Evolutionary conservation across 768 basidiomycete genomes (phyloP).

Genomic region (Phanerochaete sordida): DNA sequence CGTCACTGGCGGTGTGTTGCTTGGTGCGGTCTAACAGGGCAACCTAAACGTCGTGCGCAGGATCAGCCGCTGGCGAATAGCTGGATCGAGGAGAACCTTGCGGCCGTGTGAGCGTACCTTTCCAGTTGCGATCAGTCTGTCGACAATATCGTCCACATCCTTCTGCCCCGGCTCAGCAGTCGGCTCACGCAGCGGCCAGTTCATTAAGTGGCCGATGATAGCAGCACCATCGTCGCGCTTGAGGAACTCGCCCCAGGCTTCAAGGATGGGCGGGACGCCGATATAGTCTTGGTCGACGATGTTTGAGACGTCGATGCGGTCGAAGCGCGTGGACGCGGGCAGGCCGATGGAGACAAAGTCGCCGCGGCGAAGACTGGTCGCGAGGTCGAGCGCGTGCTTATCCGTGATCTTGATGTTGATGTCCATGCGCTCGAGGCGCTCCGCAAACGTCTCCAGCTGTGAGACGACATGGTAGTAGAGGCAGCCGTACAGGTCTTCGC

Average conservation of each 20-base stretch:
- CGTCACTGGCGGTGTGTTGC: too few relatives aligned
- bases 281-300: conserved; percentile 41
- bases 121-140: conserved; percentile 12
- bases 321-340: conserved; percentile 29
- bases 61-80: too few relatives aligned
- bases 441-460: conserved; percentile 35
- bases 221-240: conserved; percentile 26
- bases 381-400: conserved; percentile 40
- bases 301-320: conserved; percentile 50
- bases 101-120: conserved; percentile 16
- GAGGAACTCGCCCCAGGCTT: conserved; percentile 37
- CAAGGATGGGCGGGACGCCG: conserved; percentile 32
- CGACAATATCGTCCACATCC: conserved; percentile 3
- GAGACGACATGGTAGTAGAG: conserved; percentile 44
- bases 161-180: not conserved
- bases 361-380: conserved; percentile 20
- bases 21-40: too few relatives aligned
- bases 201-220: conserved; percentile 45
- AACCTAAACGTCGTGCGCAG: too few relatives aligned
- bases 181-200: conserved; percentile 31
- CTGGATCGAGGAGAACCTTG: too few relatives aligned
- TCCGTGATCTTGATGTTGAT: conserved; percentile 32
- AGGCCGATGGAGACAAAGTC: conserved; percentile 11
- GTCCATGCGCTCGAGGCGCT: conserved; percentile 31
- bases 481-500: conserved; percentile 47